Conservation (phyloP, 2,329 filamentous ascomycete species). For the Xylaria sp. region DNA sequence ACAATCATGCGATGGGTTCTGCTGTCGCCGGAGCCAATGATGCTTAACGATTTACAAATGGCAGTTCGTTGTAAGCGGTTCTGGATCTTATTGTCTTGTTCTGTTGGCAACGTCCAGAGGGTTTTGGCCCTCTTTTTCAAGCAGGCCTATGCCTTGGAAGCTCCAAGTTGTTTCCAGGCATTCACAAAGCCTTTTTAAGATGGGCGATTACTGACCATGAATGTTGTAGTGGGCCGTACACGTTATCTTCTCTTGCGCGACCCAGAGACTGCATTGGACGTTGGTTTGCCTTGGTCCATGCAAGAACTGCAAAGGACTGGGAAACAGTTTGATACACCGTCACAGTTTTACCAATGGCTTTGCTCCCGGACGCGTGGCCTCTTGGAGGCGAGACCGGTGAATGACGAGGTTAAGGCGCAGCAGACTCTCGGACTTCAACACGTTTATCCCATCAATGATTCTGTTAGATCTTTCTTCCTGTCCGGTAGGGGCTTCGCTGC, state of each 20-base stretch:
- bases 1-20: slow-evolving; percentile 38
- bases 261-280: slow-evolving; percentile 21
- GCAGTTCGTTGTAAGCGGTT: slow-evolving; percentile 25
- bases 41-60: slow-evolving; percentile 34
- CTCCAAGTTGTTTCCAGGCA: not conserved
- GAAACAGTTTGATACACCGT: slow-evolving; percentile 37
- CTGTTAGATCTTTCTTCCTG: slow-evolving; percentile 35
- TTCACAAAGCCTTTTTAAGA: not conserved
- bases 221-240: slow-evolving; percentile 20
- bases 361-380: slow-evolving; percentile 31
- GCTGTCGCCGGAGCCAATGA: slow-evolving; percentile 32
- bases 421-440: slow-evolving; percentile 36
- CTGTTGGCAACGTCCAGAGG: not conserved
- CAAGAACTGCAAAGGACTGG: slow-evolving; percentile 35
- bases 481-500: slow-evolving; percentile 34
- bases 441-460: slow-evolving; percentile 30
- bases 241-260: slow-evolving; percentile 20
- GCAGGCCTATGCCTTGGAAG: not conserved
- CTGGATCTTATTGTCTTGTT: not conserved
- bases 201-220: not conserved
- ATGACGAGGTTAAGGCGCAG: slow-evolving; percentile 11
- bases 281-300: slow-evolving; percentile 35
- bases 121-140: not conserved
- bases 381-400: slow-evolving; percentile 19
- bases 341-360: slow-evolving; percentile 35